Percentiles rank a stretch among this genome's conserved stretches.
Conservation (phyloP, 257 asterid genomes). For the Eucommia ulmoides region DNA sequence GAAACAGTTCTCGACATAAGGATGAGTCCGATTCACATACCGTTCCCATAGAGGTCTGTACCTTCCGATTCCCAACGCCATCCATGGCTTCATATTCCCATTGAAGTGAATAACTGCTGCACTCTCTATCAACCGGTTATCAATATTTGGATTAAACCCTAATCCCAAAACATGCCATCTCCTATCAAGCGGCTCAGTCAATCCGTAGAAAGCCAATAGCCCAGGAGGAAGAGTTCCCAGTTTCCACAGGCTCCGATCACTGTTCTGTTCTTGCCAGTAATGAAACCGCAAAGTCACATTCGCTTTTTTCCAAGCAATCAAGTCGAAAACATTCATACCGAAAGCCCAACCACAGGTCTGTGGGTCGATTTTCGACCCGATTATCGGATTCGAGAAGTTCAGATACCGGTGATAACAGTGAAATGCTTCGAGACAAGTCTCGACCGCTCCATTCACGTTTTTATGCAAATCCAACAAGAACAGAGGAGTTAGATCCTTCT, state of each 20-base stretch:
- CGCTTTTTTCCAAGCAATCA: slow-evolving; percentile 69
- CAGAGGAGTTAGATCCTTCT: slow-evolving; percentile 73
- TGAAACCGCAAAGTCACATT: slow-evolving; percentile 61
- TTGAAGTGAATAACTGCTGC: slow-evolving; percentile 83
- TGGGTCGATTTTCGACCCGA: slow-evolving; percentile 73
- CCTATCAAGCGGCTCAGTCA: slow-evolving; percentile 75
- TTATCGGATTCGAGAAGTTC: slow-evolving; percentile 70
- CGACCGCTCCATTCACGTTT: slow-evolving; percentile 87
- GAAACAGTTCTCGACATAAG: slow-evolving; percentile 48
- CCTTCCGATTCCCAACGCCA: slow-evolving; percentile 58
- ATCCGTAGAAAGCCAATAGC: slow-evolving; percentile 68
- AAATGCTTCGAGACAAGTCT: slow-evolving; percentile 81
- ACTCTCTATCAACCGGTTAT: slow-evolving; percentile 59
- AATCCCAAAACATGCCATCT: slow-evolving; percentile 86
- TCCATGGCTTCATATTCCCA: slow-evolving; percentile 94
- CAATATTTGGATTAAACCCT: slow-evolving; percentile 65
- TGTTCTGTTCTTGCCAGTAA: slow-evolving; percentile 60
- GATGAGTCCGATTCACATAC: slow-evolving; percentile 50
- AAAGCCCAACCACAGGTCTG: slow-evolving; percentile 95
- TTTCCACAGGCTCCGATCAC: slow-evolving; percentile 59
- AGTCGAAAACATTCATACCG: slow-evolving; percentile 76
- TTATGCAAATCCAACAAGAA: slow-evolving; percentile 78
- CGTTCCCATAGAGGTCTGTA: slow-evolving; percentile 79
- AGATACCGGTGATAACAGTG: slow-evolving; percentile 76
- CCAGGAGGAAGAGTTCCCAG: slow-evolving; percentile 86